A percentile compares a stretch with the other conserved stretches of the same genome.
Evolutionary conservation across 495 filamentous ascomycete genomes (phyloP).

Genomic region (Entonaema liquescens): DNA sequence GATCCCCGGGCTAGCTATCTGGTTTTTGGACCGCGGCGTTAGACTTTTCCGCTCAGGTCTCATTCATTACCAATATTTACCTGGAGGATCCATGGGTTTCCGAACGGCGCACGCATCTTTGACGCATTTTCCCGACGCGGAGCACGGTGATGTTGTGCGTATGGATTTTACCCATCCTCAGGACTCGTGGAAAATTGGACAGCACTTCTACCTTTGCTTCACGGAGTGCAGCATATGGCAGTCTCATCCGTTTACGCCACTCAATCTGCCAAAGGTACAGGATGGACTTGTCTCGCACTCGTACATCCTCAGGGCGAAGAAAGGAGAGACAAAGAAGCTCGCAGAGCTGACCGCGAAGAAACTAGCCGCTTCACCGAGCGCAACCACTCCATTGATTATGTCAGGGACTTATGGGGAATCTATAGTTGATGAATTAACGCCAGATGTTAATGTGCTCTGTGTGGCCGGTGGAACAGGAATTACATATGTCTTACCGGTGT

Average conservation of each 20-base stretch:
- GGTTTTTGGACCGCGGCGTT: conserved; percentile 62
- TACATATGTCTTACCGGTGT: conserved; percentile 66
- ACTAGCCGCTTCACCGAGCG: conserved; percentile 36
- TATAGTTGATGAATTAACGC: conserved; percentile 50
- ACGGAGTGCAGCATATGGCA: conserved; percentile 68
- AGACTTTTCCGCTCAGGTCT: conserved; percentile 60
- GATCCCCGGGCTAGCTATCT: conserved; percentile 66
- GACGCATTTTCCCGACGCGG: conserved; percentile 56
- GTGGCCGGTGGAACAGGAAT: conserved; percentile 73
- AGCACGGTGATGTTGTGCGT: conserved; percentile 62
- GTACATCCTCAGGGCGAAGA: conserved; percentile 68
- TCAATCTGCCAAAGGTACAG: conserved; percentile 54
- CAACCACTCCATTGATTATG: conserved; percentile 61
- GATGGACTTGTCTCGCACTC: conserved; percentile 57
- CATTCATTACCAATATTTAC: conserved; percentile 59
- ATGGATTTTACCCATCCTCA: conserved; percentile 66
- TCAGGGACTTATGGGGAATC: conserved; percentile 67
- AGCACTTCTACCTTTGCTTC: conserved; percentile 74
- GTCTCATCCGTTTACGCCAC: conserved; percentile 72
- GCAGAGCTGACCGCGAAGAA: conserved; percentile 53
- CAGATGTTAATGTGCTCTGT: conserved; percentile 64
- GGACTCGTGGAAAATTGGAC: conserved; percentile 65
- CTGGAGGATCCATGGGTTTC: conserved; percentile 55
- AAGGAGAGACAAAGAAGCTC: conserved; percentile 66
- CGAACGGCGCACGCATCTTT: conserved; percentile 58